These are phyloP conservation scores for Fusarium chuoi DNA, from an alignment of 2,329 filamentous ascomycete species.

Conservation along the genomic window DNA sequence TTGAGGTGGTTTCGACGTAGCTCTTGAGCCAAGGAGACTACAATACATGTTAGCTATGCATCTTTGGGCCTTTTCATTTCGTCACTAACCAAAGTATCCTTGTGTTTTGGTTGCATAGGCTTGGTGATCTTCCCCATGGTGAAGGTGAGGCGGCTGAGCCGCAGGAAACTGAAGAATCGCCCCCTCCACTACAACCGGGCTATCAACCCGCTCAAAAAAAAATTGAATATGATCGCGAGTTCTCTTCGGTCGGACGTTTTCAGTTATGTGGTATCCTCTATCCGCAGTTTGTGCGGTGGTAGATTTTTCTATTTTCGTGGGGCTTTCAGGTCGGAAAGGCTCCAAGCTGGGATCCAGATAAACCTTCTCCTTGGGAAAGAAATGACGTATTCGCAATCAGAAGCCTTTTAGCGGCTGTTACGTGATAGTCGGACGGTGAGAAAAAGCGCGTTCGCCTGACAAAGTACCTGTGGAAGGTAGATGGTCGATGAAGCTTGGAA, in stretches of 20 bases:
- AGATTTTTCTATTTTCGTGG: slow-evolving; percentile 13
- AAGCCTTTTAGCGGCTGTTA: background rate
- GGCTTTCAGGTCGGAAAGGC: slow-evolving; percentile 8
- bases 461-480: slow-evolving; percentile 16
- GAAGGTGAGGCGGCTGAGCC: slow-evolving; percentile 68
- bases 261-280: slow-evolving; percentile 17
- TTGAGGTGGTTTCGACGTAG: slow-evolving; percentile 78
- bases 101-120: slow-evolving; percentile 73
- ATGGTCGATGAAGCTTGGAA: slow-evolving; percentile 40
- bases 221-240: slow-evolving; percentile 50
- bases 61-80: background rate
- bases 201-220: slow-evolving; percentile 46
- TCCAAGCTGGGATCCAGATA: background rate
- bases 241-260: slow-evolving; percentile 49
- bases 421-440: slow-evolving; percentile 3
- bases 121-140: slow-evolving; percentile 77
- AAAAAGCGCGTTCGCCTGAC: slow-evolving; percentile 21
- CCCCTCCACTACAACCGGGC: slow-evolving; percentile 66
- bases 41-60: slow-evolving; percentile 42
- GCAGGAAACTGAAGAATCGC: slow-evolving; percentile 59
- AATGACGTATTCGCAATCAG: background rate
- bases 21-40: slow-evolving; percentile 89
- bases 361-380: background rate
- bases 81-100: slow-evolving; percentile 70
- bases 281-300: slow-evolving; percentile 19